phyloP scores from a whole-genome alignment of 352 stramenopile genomes.

The Achlya hypogyna region DNA sequence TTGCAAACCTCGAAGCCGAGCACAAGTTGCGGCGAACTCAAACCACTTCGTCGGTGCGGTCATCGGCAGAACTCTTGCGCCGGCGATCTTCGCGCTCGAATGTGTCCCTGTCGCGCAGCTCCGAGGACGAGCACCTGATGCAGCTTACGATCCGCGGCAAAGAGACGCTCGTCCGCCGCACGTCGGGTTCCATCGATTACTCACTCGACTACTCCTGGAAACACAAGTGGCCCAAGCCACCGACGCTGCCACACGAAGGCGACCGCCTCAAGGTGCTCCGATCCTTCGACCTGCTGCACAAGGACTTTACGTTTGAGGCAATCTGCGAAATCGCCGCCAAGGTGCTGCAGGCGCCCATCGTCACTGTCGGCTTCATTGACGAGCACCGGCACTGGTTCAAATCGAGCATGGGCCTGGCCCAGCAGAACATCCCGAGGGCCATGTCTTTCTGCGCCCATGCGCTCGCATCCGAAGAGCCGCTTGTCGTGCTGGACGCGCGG shows the following conservation, averaged over 20 bases:
- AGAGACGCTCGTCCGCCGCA: neutral
- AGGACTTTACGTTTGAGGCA: conserved; percentile 73
- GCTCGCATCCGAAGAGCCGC: conserved; percentile 68
- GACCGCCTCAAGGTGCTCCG: conserved; percentile 60
- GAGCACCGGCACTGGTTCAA: conserved; percentile 76
- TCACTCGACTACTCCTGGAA: conserved; percentile 74
- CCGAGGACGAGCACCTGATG: neutral
- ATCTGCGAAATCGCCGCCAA: conserved; percentile 80
- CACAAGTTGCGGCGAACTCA: neutral
- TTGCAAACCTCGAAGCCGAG: neutral
- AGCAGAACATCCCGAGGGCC: conserved; percentile 65
- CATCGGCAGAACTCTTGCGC: neutral
- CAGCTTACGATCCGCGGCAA: neutral
- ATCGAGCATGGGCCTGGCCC: conserved; percentile 79
- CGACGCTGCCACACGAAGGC: conserved; percentile 69
- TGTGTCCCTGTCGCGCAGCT: neutral
- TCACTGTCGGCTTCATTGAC: conserved; percentile 80
- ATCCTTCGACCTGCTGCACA: conserved; percentile 74
- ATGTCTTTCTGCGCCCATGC: conserved; percentile 80
- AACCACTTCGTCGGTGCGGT: neutral
- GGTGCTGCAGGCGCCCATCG: conserved; percentile 82
- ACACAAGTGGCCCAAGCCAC: conserved; percentile 73
- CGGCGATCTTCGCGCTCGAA: neutral
- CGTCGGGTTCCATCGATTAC: conserved; percentile 31
- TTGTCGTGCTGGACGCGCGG: conserved; percentile 81